phyloP scores from a whole-genome alignment of 805 yeast genomes.

The Candida sanyiensis region DNA sequence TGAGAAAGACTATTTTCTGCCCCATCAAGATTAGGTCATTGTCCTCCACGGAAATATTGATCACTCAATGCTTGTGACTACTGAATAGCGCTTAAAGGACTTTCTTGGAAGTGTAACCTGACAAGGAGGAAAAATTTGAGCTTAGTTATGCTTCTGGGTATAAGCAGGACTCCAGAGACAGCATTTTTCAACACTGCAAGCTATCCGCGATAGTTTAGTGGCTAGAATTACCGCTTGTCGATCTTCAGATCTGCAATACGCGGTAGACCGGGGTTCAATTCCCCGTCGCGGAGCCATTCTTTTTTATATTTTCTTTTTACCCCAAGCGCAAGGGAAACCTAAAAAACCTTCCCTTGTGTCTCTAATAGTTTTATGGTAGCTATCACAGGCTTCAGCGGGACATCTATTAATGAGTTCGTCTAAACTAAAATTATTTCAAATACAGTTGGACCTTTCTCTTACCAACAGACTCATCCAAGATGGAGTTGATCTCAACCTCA shows the following conservation, averaged over 20 bases:
- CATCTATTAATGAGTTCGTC: too few species aligned
- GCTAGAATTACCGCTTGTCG: slow-evolving; percentile 4
- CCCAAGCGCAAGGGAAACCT: neutral
- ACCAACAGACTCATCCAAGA: slow-evolving; percentile 81
- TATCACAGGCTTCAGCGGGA: neutral
- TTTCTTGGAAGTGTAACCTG: too few species aligned
- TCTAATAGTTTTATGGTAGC: too few species aligned
- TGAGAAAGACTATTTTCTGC: too few species aligned
- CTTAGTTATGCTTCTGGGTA: too few species aligned
- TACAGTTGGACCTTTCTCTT: slow-evolving; percentile 84
- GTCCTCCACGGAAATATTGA: too few species aligned
- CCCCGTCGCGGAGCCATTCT: slow-evolving; percentile 6
- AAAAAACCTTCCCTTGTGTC: too few species aligned
- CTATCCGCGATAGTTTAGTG: slow-evolving; percentile 3
- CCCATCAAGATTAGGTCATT: too few species aligned
- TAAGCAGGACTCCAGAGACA: neutral
- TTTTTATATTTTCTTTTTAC: neutral
- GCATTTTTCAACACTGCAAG: neutral
- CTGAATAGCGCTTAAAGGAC: too few species aligned
- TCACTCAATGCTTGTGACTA: too few species aligned
- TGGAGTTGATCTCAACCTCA: slow-evolving; percentile 73
- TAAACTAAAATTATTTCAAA: slow-evolving; percentile 41
- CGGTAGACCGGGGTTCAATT: slow-evolving; percentile 5
- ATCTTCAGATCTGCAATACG: slow-evolving; percentile 1
- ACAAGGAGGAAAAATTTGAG: too few species aligned